Evolutionary conservation across 352 stramenopile species (phyloP).

Genomic region (Globisporangium emineosum): DNA sequence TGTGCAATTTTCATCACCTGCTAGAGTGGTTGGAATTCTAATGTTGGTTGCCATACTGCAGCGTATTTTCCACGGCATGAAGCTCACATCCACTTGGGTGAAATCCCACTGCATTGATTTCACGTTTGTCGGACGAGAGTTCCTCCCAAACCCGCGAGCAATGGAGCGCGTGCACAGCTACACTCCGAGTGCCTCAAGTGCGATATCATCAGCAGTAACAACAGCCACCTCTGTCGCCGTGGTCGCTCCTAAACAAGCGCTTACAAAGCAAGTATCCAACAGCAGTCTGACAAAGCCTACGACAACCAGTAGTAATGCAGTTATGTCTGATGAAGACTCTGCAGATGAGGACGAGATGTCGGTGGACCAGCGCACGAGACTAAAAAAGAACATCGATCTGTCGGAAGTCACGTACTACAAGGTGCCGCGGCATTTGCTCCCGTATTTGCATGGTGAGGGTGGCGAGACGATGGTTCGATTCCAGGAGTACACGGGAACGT

Average conservation of each 20-base stretch:
- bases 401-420: conserved; percentile 79
- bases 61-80: conserved; percentile 64
- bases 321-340: conserved; percentile 14
- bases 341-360: conserved; percentile 37
- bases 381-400: conserved; percentile 68
- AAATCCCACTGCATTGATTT: conserved; percentile 80
- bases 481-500: conserved; percentile 72
- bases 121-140: conserved; percentile 88
- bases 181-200: conserved; percentile 11
- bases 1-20: background rate
- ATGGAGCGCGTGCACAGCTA: conserved; percentile 68
- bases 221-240: background rate
- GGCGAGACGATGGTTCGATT: conserved; percentile 75
- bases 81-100: conserved; percentile 59
- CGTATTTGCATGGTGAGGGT: conserved; percentile 62
- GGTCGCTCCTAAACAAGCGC: conserved; percentile 10
- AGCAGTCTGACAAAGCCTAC: conserved; percentile 3
- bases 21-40: background rate
- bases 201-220: background rate
- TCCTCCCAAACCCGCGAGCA: conserved; percentile 85
- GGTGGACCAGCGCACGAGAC: conserved; percentile 36
- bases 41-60: conserved; percentile 17
- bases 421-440: conserved; percentile 58
- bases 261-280: conserved; percentile 1
- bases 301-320: background rate